Base-by-base conservation (phyloP, 2,329 filamentous ascomycete species). In the Claviceps maximensis region DNA sequence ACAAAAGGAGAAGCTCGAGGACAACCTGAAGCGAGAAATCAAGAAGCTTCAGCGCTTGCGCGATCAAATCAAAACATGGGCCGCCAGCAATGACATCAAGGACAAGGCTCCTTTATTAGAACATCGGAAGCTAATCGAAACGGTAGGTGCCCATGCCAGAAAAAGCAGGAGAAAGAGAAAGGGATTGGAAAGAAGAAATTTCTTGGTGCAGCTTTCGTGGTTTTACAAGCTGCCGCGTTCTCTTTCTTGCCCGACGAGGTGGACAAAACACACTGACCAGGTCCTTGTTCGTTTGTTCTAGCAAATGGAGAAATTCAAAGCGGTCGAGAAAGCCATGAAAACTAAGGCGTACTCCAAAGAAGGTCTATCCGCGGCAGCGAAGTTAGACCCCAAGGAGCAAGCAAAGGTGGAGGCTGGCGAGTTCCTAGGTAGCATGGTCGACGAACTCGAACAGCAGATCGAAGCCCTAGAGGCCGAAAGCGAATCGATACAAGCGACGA, bases 241-340 rank as follows among this genome's bases (percentile, higher is more conserved):
- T 31, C 8, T 29, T 38, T 8, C 23, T 17, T 25, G 2, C 13
- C 23, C 19, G 1, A 17, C 10, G 19, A 9, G 36, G 13, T 29
- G 46, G 31, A 33, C 12, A 36, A 38, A 49, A 44, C 40, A 19
- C 23, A 36, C 38, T 52, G 44, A 29, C 15, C 25, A 38, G 45
- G 45, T 27, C 23, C 3, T 40, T 40, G 38, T 5, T 49, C 48
- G 49, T 12, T 25, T 36, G 15, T 62, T 69, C 72, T 29, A 93
- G 88, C 85, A 91, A 87, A 98, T 98, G 93, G 93, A 98, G 73
- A 89, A 89, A 64, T 98, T 98, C 80, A 98, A 98, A 75, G 91
- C 90, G n/a, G 93, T 98, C 51, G 93, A 98, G 71, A 98, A 98
- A 76, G 93, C 95, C 65, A 97, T 98, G 93, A 98, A 98, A 77